Evolutionary conservation across 768 basidiomycete species (phyloP), one percentile per base, ranked within the genome.

Genomic region (Phlegmacium glaucopus): DNA sequence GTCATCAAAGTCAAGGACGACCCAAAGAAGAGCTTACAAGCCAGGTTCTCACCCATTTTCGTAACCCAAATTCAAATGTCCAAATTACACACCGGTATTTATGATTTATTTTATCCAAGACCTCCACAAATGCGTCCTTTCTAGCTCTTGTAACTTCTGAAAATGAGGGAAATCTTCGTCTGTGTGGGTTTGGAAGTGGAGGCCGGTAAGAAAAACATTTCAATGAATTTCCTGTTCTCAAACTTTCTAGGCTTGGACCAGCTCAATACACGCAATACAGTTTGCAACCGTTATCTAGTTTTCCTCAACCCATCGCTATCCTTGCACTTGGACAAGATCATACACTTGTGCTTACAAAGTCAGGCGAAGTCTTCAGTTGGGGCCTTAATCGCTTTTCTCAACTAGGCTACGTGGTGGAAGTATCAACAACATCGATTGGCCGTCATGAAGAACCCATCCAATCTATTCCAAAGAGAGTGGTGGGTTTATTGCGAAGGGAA

Each of bases 241-340:
- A 38, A 38, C 15, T 25, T 12, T 29, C 9, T 55, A 90, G 90
- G 13, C 75, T 94, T 12, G 94, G 91, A 2, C 76, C 78, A 2
- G 77, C 75, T 2, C 78, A 87, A 34, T 87, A 93, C 57, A 92
- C 87, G 11, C 90, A 94, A 62, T 87, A 87, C 51, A 72, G 74
- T 10, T 75, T 93, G 26, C 77, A 77, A 35, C 80, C 84, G 1
- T 63, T 90, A 12, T 60, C 76, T 1, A 77, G 81, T 26, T 71
- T 87, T 37, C 67, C 78, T 1, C 72, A 82, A 32, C 69, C 70
- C 0, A 76, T 94, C 26, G 67, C 74, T 6, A 71, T 81, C 11
- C 78, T 97, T 18, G 91, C 93, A 0, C 72, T 94, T 6, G 94
- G 91, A 9, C 95, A 95, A 63, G 96, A 99, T 58, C 96, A 98